Evolutionary conservation across 2,329 filamentous ascomycete genomes (phyloP).

Genomic region (Coniochaeta sp.): DNA sequence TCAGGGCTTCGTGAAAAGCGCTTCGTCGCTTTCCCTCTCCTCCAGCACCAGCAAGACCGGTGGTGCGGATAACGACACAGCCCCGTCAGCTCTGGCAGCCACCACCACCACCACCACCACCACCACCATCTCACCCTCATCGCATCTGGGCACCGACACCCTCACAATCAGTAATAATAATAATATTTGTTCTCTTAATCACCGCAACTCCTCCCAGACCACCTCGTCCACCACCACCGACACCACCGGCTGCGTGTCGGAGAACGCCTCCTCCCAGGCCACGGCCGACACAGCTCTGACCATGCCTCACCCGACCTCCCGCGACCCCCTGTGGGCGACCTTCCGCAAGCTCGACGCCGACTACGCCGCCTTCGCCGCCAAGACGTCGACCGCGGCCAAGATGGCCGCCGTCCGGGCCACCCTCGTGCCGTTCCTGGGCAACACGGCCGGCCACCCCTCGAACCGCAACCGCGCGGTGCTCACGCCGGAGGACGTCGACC

Average conservation of each 20-base stretch:
- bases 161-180: neutral
- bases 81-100: neutral
- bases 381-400: slow-evolving; percentile 53
- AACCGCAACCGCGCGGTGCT: slow-evolving; percentile 45
- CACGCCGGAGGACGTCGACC: slow-evolving; percentile 74
- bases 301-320: slow-evolving; percentile 30
- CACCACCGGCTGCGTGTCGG: slow-evolving; percentile 15
- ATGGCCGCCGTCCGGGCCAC: slow-evolving; percentile 66
- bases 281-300: slow-evolving; percentile 40
- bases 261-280: slow-evolving; percentile 21
- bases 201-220: slow-evolving; percentile 15
- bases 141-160: neutral
- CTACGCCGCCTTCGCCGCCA: slow-evolving; percentile 55
- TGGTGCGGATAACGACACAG: neutral
- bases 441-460: slow-evolving; percentile 61
- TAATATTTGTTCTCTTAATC: slow-evolving; percentile 7
- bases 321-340: slow-evolving; percentile 47
- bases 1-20: slow-evolving; percentile 30
- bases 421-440: slow-evolving; percentile 70
- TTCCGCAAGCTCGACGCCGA: slow-evolving; percentile 49
- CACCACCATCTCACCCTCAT: neutral
- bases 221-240: slow-evolving; percentile 17
- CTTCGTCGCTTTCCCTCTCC: slow-evolving; percentile 14
- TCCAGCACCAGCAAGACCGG: neutral
- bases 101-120: neutral